Evolutionary conservation across 2,329 filamentous ascomycete species (phyloP).

Genomic region (Fusarium irregulare): DNA sequence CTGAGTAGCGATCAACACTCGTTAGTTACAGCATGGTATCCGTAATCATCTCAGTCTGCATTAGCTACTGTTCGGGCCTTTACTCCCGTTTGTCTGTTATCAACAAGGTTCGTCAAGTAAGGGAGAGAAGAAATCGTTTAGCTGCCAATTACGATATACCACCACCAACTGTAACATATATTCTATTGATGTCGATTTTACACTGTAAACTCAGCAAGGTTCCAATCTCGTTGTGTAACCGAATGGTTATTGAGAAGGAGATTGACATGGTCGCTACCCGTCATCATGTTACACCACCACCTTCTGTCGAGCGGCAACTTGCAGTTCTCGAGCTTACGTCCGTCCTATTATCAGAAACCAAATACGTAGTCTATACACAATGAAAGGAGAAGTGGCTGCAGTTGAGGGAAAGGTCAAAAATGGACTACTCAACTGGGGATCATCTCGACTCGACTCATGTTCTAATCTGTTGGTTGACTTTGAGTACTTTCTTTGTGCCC

Average conservation of each 20-base stretch:
- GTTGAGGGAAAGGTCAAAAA: constrained; percentile 28
- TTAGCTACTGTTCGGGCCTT: not conserved
- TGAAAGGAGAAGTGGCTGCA: not conserved
- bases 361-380: not conserved
- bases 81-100: constrained; percentile 1
- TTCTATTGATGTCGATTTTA: constrained; percentile 5
- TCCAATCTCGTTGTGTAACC: not conserved
- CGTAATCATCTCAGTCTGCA: not conserved
- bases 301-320: constrained; percentile 6
- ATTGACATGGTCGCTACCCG: constrained; percentile 16
- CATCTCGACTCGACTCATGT: constrained; percentile 1
- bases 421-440: not conserved
- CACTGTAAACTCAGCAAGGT: constrained; percentile 1
- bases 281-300: constrained; percentile 8
- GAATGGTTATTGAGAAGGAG: constrained; percentile 5
- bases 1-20: constrained; percentile 2
- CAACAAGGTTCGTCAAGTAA: not conserved
- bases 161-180: not conserved
- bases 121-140: not conserved
- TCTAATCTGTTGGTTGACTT: constrained; percentile 5
- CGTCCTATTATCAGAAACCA: not conserved
- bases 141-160: not conserved
- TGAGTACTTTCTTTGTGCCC: not conserved
- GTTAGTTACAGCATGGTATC: not conserved
- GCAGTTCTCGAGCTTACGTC: constrained; percentile 7